Percentiles rank a stretch among this genome's conserved stretches.
phyloP scores from a whole-genome alignment of 2,329 filamentous ascomycete species.

The Ophiobolus disseminans region DNA sequence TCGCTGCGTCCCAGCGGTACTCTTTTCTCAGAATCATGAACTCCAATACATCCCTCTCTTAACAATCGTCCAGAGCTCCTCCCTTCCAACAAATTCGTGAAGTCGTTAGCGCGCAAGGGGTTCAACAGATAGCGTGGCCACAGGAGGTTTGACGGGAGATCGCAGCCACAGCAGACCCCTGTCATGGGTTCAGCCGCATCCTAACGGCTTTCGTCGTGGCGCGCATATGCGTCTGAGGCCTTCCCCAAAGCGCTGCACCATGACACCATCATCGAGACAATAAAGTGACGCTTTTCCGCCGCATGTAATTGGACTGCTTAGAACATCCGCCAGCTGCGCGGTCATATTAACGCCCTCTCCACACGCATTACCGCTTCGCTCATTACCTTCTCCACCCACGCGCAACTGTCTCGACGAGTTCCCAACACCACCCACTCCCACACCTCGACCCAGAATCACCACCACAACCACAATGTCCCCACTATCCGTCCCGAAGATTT shows the following conservation, averaged over 20 bases:
- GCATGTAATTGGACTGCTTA: constrained; percentile 12
- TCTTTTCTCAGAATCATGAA: constrained; percentile 27
- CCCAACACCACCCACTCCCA: neutral
- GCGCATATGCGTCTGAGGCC: constrained; percentile 14
- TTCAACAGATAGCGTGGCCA: constrained; percentile 38
- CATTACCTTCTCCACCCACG: neutral
- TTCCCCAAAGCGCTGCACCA: constrained; percentile 31
- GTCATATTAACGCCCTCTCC: too few relatives aligned
- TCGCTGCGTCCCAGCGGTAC: constrained; percentile 30
- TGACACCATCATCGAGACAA: constrained; percentile 39
- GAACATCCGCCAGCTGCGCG: neutral
- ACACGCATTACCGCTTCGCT: too few relatives aligned
- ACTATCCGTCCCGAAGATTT: constrained; percentile 46
- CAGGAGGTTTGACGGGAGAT: constrained; percentile 21
- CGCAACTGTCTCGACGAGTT: neutral
- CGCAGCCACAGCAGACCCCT: constrained; percentile 15
- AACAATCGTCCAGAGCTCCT: constrained; percentile 9
- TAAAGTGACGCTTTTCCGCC: constrained; percentile 18
- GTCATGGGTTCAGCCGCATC: constrained; percentile 25
- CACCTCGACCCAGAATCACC: constrained; percentile 1
- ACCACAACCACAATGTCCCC: constrained; percentile 30
- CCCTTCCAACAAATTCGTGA: neutral
- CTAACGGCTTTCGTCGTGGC: constrained; percentile 4
- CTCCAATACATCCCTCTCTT: constrained; percentile 6
- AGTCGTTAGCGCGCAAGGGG: constrained; percentile 21